Conservation (phyloP, 441 rosid genomes). For the Jatropha multifida region DNA sequence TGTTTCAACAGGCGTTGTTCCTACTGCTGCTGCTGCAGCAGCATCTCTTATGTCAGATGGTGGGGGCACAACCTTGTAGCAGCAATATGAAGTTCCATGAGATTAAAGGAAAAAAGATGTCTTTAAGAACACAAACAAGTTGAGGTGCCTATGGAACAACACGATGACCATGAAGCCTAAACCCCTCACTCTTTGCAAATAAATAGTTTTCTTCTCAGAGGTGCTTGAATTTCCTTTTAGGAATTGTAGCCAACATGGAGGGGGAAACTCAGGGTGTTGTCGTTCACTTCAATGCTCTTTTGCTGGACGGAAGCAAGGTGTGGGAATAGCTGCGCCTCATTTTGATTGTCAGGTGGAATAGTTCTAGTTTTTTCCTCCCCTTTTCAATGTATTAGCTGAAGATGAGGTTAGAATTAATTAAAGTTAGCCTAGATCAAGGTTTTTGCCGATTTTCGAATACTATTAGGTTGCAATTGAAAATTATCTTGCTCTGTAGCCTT, state of each 20-base stretch:
- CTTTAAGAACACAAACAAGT: neutral
- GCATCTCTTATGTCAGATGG: slow-evolving; percentile 99
- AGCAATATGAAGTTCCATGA: neutral
- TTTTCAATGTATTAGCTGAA: neutral
- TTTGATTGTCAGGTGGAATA: neutral
- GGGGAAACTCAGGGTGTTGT: neutral
- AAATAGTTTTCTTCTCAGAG: too few species aligned
- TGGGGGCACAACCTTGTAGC: slow-evolving; percentile 72
- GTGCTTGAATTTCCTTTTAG: too few species aligned
- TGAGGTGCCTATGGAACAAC: neutral
- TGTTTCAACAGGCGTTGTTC: slow-evolving; percentile 79
- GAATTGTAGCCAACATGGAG: neutral
- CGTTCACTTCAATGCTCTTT: too few species aligned
- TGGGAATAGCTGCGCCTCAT: neutral
- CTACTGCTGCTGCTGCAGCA: slow-evolving; percentile 95
- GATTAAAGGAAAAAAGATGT: too few species aligned
- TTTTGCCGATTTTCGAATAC: neutral
- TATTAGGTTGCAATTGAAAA: neutral
- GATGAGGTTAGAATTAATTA: neutral
- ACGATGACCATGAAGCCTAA: neutral
- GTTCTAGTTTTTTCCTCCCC: neutral
- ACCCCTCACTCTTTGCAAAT: neutral
- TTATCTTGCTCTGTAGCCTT: too few species aligned
- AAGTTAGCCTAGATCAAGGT: neutral
- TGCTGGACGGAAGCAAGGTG: neutral